These are phyloP conservation scores for Leptographium procerum DNA, from an alignment of 2,329 filamentous ascomycete genomes.

Conservation along the genomic window DNA sequence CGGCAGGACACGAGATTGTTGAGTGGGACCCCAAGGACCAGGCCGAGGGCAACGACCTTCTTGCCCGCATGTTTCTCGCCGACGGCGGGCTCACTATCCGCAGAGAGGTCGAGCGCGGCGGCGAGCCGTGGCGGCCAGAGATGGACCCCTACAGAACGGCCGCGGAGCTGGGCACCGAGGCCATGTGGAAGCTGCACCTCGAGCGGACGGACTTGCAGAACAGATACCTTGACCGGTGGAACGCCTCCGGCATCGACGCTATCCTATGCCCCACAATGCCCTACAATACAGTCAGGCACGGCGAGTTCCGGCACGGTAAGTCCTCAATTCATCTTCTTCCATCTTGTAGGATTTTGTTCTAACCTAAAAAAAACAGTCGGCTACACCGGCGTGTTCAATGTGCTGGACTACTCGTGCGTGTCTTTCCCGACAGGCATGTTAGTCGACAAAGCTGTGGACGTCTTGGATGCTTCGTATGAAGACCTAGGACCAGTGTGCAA, in stretches of 20 bases:
- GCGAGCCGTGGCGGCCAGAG: constrained; percentile 30
- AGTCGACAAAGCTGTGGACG: constrained; percentile 29
- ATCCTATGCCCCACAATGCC: constrained; percentile 47
- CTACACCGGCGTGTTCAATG: constrained; percentile 38
- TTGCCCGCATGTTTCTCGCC: constrained; percentile 35
- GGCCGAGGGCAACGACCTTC: constrained; percentile 22
- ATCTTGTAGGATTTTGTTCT: not conserved
- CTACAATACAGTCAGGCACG: constrained; percentile 30
- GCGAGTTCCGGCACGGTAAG: constrained; percentile 31
- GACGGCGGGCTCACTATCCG: constrained; percentile 26
- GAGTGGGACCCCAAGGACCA: constrained; percentile 38
- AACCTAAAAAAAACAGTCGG: constrained; percentile 24
- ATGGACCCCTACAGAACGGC: constrained; percentile 23
- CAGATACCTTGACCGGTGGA: constrained; percentile 34
- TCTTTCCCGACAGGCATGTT: constrained; percentile 32
- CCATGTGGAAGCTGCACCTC: constrained; percentile 36
- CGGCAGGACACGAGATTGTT: constrained; percentile 38
- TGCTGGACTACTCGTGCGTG: constrained; percentile 35
- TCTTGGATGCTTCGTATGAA: constrained; percentile 17
- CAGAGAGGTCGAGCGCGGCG: constrained; percentile 16
- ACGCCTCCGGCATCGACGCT: constrained; percentile 42
- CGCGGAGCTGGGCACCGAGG: constrained; percentile 27
- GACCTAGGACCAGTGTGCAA: constrained; percentile 26
- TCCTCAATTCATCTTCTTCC: not conserved
- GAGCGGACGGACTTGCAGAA: constrained; percentile 35